Evolutionary conservation across 345 rosid species (phyloP), one percentile per base, ranked within the genome.

Genomic region (Physaria fendleri): DNA sequence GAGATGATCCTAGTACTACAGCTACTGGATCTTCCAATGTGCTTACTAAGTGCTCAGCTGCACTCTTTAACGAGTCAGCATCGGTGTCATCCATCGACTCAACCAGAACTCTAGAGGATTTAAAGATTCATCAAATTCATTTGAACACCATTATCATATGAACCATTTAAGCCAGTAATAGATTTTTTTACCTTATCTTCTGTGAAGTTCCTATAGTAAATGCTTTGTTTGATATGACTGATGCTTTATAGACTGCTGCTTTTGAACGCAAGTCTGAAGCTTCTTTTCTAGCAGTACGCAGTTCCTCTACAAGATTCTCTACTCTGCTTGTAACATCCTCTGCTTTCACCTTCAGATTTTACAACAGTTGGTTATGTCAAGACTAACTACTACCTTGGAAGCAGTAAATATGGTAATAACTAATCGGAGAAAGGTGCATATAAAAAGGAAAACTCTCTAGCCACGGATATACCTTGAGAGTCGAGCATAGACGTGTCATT

Each of bases 311-410:
- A 56, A 92, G 82, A 72, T 77, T 85, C 18, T 85, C 90, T 29
- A 92, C 95, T 73, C 98, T 83, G 56, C 60, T 63, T 21, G 87
- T 74, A 44, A 92, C 95, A 43, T 88, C 95, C 71, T 88, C 96
- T 45, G 90, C 85, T 80, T 82, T 88, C 78, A 86, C 98, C 98
- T 92, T 68, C 73, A 77, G 35, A 55, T 69, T 18, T 24, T 34
- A 51, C 39, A 42, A 41, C 45, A 49, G 9, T 23, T 4, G 5
- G 2, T 41, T 65, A 35, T 30, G 44, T 37, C 60, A 41, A 8
- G 23, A 2, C 23, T 45, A 25, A 35, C 47, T 8, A 41, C 52
- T 1, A 59, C 29, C 58, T 34, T 43, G 37, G 34, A 34, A 44
- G 28, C 62, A 40, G 6, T 18, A 42, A 29, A 39, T 40, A 30